Base-by-base conservation (phyloP, 768 basidiomycete species). In the Trametes elegans region DNA sequence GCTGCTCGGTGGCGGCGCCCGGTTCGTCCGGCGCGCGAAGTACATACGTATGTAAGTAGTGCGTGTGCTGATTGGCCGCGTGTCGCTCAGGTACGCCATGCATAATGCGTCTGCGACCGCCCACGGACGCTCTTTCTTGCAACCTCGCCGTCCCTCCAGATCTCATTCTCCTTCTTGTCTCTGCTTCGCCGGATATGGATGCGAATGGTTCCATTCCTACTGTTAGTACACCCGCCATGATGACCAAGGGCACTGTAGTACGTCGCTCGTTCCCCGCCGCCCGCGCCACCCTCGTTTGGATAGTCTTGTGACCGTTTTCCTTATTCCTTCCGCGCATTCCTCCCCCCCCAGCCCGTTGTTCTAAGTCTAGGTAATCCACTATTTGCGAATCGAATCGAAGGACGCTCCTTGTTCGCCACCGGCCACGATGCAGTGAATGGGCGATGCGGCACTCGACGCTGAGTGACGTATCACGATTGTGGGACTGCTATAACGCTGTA, bases 31-130 rank as follows among this genome's bases (percentile, higher is more conserved):
- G n/a, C n/a, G n/a, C n/a, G n/a, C n/a, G n/a, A n/a, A n/a, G n/a
- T n/a, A n/a, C n/a, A n/a, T n/a, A n/a, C n/a, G n/a, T n/a, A n/a
- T n/a, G n/a, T n/a, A n/a, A n/a, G 31, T 28, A 23, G 39, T 7
- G 31, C 29, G 29, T n/a, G 24, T 53, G 49, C 57, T 64, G 42
- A 62, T 38, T 3, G 11, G 49, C 23, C 18, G 11, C 31, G 8
- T 10, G 19, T n/a, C n/a, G n/a, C n/a, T n/a, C 49, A 64, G 59
- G 66, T 46, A 46, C 66, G n/a, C 59, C 53, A n/a, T n/a, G n/a
- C n/a, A 58, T 66, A 64, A 64, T 63, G 2, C 46, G 34, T 27
- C 43, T 38, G 31, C 21, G n/a, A 44, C 29, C 18, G 18, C 19
- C 29, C n/a, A n/a, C n/a, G 18, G 18, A 18, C 13, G 2, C 38